Conservation (phyloP, 2,329 filamentous ascomycete species). For the Paraphaeosphaeria minitans region DNA sequence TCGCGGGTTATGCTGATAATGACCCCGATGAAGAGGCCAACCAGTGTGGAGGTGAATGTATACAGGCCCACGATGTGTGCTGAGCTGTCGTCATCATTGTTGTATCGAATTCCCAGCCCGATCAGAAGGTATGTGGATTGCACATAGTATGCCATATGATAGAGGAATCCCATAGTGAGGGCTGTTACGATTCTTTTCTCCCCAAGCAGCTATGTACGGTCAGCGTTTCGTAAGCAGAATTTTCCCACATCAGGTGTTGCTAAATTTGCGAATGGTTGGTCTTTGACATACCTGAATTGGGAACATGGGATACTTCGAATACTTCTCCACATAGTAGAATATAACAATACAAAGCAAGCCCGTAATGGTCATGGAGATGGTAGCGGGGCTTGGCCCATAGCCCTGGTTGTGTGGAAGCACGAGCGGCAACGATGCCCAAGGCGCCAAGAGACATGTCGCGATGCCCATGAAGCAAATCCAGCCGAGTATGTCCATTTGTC, state of each 20-base stretch:
- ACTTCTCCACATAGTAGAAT: slow-evolving; percentile 3
- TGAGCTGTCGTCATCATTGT: background rate
- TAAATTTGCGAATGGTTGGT: background rate
- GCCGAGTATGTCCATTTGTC: slow-evolving; percentile 2
- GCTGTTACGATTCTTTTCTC: background rate
- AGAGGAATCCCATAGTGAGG: slow-evolving; percentile 1
- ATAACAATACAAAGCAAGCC: background rate
- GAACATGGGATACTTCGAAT: slow-evolving; percentile 3
- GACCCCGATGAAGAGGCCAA: slow-evolving; percentile 1
- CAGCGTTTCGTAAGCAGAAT: background rate
- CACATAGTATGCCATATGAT: slow-evolving; percentile 4
- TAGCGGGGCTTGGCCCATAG: background rate
- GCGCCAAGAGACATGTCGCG: background rate
- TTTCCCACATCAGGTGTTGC: too few relatives aligned
- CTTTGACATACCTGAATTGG: background rate
- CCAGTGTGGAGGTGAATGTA: slow-evolving; percentile 1
- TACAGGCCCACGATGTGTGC: background rate
- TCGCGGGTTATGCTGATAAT: slow-evolving; percentile 1
- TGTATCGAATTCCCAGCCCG: background rate
- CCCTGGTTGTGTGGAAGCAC: background rate
- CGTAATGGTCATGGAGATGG: background rate
- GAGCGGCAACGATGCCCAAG: background rate
- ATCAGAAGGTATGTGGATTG: slow-evolving; percentile 5
- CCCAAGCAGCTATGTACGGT: background rate
- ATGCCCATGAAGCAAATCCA: background rate